A percentile compares a stretch with the other conserved stretches of the same genome.
phyloP scores from a whole-genome alignment of 257 asterid species.

The Solanum sitiens region DNA sequence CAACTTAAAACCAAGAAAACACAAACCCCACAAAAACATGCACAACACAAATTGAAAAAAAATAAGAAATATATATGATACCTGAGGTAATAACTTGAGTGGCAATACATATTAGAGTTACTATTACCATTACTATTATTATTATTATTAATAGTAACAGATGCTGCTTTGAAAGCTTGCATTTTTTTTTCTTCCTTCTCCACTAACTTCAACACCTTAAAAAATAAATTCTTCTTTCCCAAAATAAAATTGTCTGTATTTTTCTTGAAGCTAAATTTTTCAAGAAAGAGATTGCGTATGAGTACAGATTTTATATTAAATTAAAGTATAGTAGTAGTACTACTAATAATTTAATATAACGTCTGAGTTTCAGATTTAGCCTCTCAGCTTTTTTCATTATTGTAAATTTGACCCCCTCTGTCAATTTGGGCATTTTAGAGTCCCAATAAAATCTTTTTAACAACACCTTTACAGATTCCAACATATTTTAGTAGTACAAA shows the following conservation, averaged over 20 bases:
- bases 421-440: constrained; percentile 3
- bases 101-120: constrained; percentile 46
- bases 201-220: neutral
- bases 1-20: neutral
- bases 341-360: constrained; percentile 6
- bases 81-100: constrained; percentile 62
- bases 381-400: constrained; percentile 21
- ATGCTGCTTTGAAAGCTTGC: constrained; percentile 45
- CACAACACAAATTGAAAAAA: neutral
- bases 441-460: neutral
- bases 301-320: constrained; percentile 2
- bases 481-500: neutral
- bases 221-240: neutral
- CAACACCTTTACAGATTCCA: neutral
- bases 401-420: constrained; percentile 18
- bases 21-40: neutral
- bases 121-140: neutral
- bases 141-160: constrained; percentile 16
- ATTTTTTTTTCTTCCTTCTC: constrained; percentile 2
- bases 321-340: neutral
- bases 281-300: constrained; percentile 18
- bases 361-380: constrained; percentile 13
- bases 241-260: neutral
- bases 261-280: neutral
- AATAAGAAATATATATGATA: neutral